Conservation (phyloP, 257 asterid species). For the Nicotiana benthamiana region DNA sequence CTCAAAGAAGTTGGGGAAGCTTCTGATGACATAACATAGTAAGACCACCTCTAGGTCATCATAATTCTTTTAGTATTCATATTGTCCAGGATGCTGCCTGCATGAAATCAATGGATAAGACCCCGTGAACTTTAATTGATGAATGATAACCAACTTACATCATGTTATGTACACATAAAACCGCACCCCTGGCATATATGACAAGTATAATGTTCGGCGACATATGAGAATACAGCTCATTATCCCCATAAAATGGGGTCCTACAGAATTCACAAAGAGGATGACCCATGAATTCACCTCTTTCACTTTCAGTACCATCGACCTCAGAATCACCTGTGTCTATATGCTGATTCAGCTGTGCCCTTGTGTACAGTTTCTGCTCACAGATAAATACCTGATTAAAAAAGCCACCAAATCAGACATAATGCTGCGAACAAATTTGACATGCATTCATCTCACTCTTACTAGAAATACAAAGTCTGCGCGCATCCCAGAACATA, state of each 20-base stretch:
- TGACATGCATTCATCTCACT: not conserved
- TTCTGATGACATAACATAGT: not conserved
- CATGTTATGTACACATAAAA: not conserved
- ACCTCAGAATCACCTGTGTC: conserved; percentile 88
- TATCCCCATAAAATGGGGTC: conserved; percentile 89
- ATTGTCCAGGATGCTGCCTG: conserved; percentile 97
- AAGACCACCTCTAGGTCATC: conserved; percentile 79
- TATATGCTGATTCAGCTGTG: conserved; percentile 76
- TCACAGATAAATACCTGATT: conserved; percentile 85
- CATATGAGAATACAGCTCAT: conserved; percentile 85
- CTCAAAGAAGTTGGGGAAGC: not conserved
- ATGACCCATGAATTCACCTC: conserved; percentile 96
- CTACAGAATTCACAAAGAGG: conserved; percentile 85
- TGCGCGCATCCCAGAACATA: not conserved
- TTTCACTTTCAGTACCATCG: conserved; percentile 96
- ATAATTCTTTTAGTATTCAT: conserved; percentile 80
- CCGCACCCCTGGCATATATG: conserved; percentile 87
- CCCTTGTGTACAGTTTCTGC: conserved; percentile 80
- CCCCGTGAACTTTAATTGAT: not conserved
- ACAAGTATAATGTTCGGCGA: conserved; percentile 92
- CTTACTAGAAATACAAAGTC: not conserved
- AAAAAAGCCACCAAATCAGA: conserved; percentile 14
- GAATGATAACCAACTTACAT: conserved; percentile 2
- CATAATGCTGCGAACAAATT: not conserved
- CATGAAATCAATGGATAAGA: conserved; percentile 9